A percentile compares a stretch with the other conserved stretches of the same genome.
Conservation (phyloP, 2,329 filamentous ascomycete species). For the Xylariaceae sp. region DNA sequence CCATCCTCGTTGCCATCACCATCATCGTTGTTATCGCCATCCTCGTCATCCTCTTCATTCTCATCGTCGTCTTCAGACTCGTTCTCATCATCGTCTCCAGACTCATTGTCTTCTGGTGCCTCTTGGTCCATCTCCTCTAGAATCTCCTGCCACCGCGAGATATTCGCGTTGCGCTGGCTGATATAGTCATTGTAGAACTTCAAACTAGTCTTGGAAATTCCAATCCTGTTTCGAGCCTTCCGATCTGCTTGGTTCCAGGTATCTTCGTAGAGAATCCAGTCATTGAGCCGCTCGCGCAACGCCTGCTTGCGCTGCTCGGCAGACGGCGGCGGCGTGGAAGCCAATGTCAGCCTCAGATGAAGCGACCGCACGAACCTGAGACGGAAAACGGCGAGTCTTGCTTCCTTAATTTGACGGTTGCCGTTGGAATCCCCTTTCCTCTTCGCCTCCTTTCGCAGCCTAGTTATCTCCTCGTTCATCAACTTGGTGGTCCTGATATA, state of each 20-base stretch:
- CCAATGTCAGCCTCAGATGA: conserved; percentile 10
- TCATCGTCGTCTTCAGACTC: no score
- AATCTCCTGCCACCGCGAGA: neutral
- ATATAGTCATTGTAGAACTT: no score
- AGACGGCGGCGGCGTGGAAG: neutral
- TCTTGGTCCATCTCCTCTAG: no score
- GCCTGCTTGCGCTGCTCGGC: neutral
- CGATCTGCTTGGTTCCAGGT: conserved; percentile 9
- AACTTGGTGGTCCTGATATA: no score
- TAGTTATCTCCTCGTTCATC: neutral
- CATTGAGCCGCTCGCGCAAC: conserved; percentile 13
- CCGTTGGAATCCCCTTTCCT: neutral
- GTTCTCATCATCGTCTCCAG: no score
- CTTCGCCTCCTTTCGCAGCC: neutral
- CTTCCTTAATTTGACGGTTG: neutral
- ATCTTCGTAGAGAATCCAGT: conserved; percentile 18
- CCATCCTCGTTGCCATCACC: no score
- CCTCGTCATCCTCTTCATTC: no score
- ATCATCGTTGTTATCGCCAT: no score
- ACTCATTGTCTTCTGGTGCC: no score
- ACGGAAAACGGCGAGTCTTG: neutral
- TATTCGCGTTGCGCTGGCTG: neutral
- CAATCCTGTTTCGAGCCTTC: neutral
- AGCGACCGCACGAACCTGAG: conserved; percentile 15
- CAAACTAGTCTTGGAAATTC: no score